Conservation (phyloP, 73 alveolate species). For the Paramecium octaurelia region DNA sequence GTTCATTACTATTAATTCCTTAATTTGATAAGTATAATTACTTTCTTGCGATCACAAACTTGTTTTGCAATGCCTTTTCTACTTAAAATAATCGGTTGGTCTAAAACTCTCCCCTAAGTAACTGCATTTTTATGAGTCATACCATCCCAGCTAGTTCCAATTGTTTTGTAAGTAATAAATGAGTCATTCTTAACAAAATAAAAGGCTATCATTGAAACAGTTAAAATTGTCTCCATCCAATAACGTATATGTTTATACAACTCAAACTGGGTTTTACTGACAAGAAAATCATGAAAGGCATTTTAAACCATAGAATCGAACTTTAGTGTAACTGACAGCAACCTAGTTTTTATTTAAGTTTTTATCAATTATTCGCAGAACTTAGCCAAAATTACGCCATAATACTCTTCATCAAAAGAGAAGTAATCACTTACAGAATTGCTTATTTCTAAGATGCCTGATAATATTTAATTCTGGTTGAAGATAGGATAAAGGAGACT, state of each 20-base stretch:
- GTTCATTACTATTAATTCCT: constrained; percentile 38
- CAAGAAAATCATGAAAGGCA: not conserved
- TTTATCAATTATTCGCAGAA: not conserved
- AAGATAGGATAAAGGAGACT: constrained; percentile 5
- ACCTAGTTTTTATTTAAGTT: not conserved
- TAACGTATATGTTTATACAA: not conserved
- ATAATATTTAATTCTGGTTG: not conserved
- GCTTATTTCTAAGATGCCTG: constrained; percentile 37
- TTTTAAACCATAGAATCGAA: not conserved
- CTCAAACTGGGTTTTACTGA: not conserved
- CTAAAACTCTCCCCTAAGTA: not conserved
- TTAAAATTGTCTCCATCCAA: not conserved
- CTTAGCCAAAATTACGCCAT: constrained; percentile 35
- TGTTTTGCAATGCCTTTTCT: not conserved
- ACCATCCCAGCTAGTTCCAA: not conserved
- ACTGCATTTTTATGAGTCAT: not conserved
- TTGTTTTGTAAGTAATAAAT: not conserved
- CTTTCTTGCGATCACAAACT: not conserved
- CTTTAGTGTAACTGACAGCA: not conserved
- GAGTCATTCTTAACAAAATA: not conserved
- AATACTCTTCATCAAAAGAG: constrained; percentile 49
- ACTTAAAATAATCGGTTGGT: not conserved
- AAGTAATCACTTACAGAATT: constrained; percentile 29
- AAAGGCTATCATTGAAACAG: not conserved
- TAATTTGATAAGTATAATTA: not conserved